Percentiles rank a stretch among this genome's conserved stretches.
phyloP scores from a whole-genome alignment of 2,329 filamentous ascomycete genomes.

The Fusarium succisae region DNA sequence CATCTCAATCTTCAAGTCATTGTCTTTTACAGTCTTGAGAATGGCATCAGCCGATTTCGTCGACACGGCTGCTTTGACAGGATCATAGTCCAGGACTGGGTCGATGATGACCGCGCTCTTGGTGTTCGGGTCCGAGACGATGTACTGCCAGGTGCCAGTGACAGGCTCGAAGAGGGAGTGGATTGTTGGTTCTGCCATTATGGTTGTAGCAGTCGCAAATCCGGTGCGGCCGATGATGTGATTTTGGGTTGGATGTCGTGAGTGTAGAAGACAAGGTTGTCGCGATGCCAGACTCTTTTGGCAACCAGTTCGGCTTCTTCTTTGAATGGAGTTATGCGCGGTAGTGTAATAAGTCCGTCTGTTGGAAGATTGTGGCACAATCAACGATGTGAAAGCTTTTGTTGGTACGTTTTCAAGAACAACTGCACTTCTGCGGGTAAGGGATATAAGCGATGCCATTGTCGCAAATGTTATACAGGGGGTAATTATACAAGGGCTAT shows the following conservation, averaged over 20 bases:
- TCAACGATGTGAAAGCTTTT: neutral
- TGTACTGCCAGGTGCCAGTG: constrained; percentile 68
- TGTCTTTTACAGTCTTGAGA: constrained; percentile 53
- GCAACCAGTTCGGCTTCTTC: neutral
- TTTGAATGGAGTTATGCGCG: rapidly evolving
- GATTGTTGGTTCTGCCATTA: constrained; percentile 15
- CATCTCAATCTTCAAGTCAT: constrained; percentile 58
- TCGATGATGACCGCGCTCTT: constrained; percentile 66
- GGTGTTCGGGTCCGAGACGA: constrained; percentile 64
- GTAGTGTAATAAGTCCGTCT: neutral
- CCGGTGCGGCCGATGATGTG: neutral
- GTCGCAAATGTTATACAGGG: neutral
- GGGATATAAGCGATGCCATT: neutral
- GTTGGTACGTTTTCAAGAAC: neutral
- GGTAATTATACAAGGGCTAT: neutral
- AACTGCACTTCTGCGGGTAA: neutral
- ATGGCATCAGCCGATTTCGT: constrained; percentile 64
- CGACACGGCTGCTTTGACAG: constrained; percentile 50
- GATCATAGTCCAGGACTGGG: constrained; percentile 67
- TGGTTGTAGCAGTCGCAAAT: neutral
- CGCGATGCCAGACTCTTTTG: neutral
- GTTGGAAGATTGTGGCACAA: neutral
- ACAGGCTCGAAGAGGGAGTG: constrained; percentile 32
- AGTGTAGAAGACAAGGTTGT: too few species aligned
- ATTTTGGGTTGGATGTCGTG: neutral